Evolutionary conservation across 1,284 basidiomycete genomes (phyloP).

Genomic region (Rhodotorula sp.): DNA sequence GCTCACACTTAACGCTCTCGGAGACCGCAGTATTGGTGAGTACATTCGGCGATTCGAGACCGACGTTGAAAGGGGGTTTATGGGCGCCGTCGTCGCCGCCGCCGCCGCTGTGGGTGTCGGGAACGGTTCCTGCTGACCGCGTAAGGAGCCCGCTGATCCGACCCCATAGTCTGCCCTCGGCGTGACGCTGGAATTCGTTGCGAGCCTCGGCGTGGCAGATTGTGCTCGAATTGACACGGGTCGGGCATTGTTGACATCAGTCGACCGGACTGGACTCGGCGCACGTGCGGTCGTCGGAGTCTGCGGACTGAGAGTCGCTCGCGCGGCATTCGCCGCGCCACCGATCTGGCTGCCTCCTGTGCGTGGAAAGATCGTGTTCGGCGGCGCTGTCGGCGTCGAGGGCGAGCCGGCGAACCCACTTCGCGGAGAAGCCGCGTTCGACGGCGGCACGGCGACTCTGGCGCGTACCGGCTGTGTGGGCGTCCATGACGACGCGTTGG

Average conservation of each 20-base stretch:
- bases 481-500: constrained; percentile 6
- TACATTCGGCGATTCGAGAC: constrained; percentile 20
- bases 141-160: not conserved
- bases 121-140: constrained; percentile 28
- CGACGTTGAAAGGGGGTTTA: constrained; percentile 22
- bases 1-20: constrained; percentile 1
- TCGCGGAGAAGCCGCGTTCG: not conserved
- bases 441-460: not conserved
- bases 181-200: not conserved
- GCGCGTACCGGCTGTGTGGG: constrained; percentile 19
- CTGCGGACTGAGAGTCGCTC: constrained; percentile 7
- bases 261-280: constrained; percentile 8
- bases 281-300: constrained; percentile 6
- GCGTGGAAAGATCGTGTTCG: not conserved
- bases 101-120: constrained; percentile 9
- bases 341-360: not conserved
- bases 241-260: not conserved
- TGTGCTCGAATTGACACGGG: not conserved
- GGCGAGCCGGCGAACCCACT: constrained; percentile 14
- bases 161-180: not conserved
- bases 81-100: constrained; percentile 1
- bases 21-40: constrained; percentile 16
- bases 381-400: not conserved
- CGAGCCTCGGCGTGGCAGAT: not conserved
- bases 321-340: not conserved